Evolutionary conservation across 805 yeast species (phyloP).

Genomic region (Starmerella sirachaensis): DNA sequence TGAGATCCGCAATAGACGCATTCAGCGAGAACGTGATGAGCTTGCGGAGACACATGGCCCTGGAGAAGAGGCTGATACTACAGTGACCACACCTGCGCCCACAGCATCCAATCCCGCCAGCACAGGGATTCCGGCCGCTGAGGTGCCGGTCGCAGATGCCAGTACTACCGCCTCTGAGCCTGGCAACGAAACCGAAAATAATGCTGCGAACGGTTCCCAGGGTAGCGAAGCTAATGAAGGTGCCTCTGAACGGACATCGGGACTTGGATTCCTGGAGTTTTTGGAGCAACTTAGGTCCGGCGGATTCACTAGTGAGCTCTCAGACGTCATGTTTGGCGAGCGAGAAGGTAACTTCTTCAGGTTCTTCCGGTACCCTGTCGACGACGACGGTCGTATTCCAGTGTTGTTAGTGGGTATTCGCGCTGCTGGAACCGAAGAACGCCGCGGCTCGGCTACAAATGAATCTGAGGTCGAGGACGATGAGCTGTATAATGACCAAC

Average conservation of each 20-base stretch:
- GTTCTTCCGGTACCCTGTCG: slow-evolving; percentile 21
- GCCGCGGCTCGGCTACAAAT: not conserved
- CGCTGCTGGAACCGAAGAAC: slow-evolving; percentile 29
- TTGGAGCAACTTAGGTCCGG: slow-evolving; percentile 15
- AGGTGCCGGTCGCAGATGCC: not conserved
- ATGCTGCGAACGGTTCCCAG: not conserved
- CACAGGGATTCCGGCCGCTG: too few species aligned
- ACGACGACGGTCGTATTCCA: slow-evolving; percentile 29
- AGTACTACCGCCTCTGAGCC: not conserved
- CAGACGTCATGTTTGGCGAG: slow-evolving; percentile 8
- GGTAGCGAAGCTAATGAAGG: not conserved
- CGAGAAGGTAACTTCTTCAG: slow-evolving; percentile 16
- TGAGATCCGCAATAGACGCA: slow-evolving; percentile 1
- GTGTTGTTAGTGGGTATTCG: slow-evolving; percentile 41
- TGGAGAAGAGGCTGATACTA: not conserved
- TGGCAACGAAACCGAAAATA: not conserved
- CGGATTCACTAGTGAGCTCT: slow-evolving; percentile 11
- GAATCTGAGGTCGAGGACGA: not conserved
- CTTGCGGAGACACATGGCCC: not conserved
- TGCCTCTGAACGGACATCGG: not conserved
- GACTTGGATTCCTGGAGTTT: slow-evolving; percentile 13
- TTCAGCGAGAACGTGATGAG: not conserved
- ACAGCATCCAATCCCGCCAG: too few species aligned
- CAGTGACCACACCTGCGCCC: not conserved
- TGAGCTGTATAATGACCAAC: not conserved